Evolutionary conservation across 441 rosid species (phyloP), one percentile per base, ranked within the genome.

Genomic region (Biscutella laevigata): DNA sequence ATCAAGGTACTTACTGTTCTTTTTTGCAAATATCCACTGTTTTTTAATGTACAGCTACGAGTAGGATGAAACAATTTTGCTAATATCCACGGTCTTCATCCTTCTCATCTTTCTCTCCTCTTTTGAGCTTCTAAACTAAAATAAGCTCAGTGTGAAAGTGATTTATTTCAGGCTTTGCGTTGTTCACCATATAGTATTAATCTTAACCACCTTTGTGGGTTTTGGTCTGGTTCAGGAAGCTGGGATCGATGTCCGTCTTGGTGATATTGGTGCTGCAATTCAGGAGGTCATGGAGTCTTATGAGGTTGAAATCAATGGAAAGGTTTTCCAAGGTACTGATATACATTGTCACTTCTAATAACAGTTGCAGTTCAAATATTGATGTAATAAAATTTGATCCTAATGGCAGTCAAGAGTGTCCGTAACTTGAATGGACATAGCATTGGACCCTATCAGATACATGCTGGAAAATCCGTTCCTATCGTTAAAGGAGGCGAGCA

Each of bases 221-320:
- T 21, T 5, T 49, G 28, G 15, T 21, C 62, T 64, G 48, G 48
- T 75, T 33, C 51, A 83, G 98, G 98, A 92, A 82, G 61, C 96
- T 60, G 92, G 98, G 12, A 86, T 92, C 2, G 96, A 92, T 70
- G 98, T 88, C 42, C 95, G 96, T 62, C 89, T 86, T 26, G 80
- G 95, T 58, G 94, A 92, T 59, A 77, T 92, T 50, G 98, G 96
- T 70, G 94, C 98, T 64, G 95, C 98, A 46, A 88, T 92, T 73
- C 92, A 88, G 74, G 96, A 92, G 68, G 98, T 88, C 53, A 92
- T 88, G 95, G 95, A 88, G 73, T 92, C 98, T 2, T 77, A 88
- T 30, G 98, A 92, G 71, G 95, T 92, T 75, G 96, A 92, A 70
- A 92, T 92, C 52, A 92, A 88, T 60, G 95, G 96, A 56, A 92